phyloP scores from a whole-genome alignment of 2,329 filamentous ascomycete genomes.

The Cladorrhinum sp. region DNA sequence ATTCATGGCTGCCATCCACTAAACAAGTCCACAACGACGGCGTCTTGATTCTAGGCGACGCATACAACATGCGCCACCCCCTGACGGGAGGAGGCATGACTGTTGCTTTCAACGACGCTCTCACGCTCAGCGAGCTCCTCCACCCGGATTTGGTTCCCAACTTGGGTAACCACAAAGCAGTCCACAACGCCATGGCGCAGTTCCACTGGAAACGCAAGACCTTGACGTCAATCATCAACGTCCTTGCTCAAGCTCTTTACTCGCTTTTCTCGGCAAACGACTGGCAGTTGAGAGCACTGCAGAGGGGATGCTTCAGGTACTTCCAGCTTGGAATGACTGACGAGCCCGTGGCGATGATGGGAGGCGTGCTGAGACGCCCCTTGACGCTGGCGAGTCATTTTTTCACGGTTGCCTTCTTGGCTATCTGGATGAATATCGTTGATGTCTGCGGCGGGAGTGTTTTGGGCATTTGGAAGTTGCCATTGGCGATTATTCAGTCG shows the following conservation, averaged over 20 bases:
- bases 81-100: conserved; percentile 98
- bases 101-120: conserved; percentile 89
- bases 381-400: conserved; percentile 85
- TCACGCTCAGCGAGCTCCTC: conserved; percentile 72
- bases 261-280: conserved; percentile 84
- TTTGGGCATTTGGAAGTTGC: conserved; percentile 56
- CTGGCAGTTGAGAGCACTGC: conserved; percentile 71
- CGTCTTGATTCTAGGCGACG: conserved; percentile 82
- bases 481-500: conserved; percentile 62
- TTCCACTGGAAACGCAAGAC: conserved; percentile 89
- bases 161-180: conserved; percentile 63
- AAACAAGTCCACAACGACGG: conserved; percentile 60
- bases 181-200: conserved; percentile 64
- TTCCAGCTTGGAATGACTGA: conserved; percentile 75
- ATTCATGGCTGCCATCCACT: conserved; percentile 83
- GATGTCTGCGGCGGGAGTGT: conserved; percentile 42
- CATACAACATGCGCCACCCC: conserved; percentile 99
- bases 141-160: conserved; percentile 64
- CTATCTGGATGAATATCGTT: conserved; percentile 64
- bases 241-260: conserved; percentile 94
- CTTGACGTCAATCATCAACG: conserved; percentile 87
- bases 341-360: conserved; percentile 77
- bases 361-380: conserved; percentile 75
- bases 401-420: conserved; percentile 86
- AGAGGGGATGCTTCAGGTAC: conserved; percentile 88